Base-by-base conservation (phyloP, 2,329 filamentous ascomycete species). In the Aspergillus pseudoterreus region DNA sequence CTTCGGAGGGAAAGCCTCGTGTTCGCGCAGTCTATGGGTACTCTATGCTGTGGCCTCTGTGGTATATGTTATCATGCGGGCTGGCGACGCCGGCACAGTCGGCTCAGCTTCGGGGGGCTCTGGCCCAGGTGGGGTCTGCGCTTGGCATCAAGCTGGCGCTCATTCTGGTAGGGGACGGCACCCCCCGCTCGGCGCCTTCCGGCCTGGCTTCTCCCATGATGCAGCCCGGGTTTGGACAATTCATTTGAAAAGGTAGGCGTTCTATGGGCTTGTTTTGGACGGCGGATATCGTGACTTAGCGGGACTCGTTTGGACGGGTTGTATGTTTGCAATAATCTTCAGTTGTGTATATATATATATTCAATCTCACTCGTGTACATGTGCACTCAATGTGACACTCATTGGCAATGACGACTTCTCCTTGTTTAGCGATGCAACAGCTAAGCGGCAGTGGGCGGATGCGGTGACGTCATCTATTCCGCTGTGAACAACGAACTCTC, bases 21-120 rank as follows among this genome's bases (percentile, higher is more conserved):
- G 52, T 70, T 12, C 67, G 68, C 15, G 68, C 67, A 1, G 63
- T 63, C 2, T 63, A 69, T 21, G 66, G 56, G 0, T 68, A 69
- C 24, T 62, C 58, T 15, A 55, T 71, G 48, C 56, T 71, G 2
- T 72, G 69, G 69, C 69, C 69, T 2, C 53, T 71, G n/a, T 72
- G 69, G 69, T 69, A 69, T 42, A 60, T 69, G 8, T 43, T 66
- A 4, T 62, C 67, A 4, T 67, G 59, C 30, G 68, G 67, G 0
- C 55, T 70, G 45, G 67, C 69, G 4, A 69, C 63, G 0, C 59
- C 62, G 2, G 55, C 52, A 1, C 69, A 71, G 51, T 52, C 48
- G 4, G 50, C 63, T 4, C 64, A 66, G 47, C 64, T 70, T 14
- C 58, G 62, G 5, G 49, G 52, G 8, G 62, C 59, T 30, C 51